These are phyloP conservation scores for Apiospora rasikravindrae DNA, from an alignment of 2,329 filamentous ascomycete genomes.

Conservation along the genomic window DNA sequence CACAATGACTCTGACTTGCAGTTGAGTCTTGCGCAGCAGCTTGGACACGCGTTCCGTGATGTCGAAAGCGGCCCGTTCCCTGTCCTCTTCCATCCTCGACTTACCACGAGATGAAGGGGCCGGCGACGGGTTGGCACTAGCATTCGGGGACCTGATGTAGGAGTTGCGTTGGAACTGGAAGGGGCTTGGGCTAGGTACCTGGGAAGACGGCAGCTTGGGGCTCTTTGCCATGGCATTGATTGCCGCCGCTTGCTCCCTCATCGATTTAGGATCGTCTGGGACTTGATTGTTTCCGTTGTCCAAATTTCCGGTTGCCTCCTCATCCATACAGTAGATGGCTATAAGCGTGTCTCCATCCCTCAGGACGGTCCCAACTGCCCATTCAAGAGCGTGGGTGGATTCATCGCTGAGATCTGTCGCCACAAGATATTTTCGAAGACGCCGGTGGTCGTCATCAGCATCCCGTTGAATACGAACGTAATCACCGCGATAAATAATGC, in stretches of 20 bases:
- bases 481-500: conserved; percentile 89
- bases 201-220: conserved; percentile 40
- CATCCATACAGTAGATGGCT: conserved; percentile 91
- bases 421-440: conserved; percentile 90
- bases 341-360: conserved; percentile 93
- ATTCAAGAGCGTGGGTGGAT: conserved; percentile 92
- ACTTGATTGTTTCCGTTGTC: conserved; percentile 55
- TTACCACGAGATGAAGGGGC: conserved; percentile 56
- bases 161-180: conserved; percentile 37
- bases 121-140: conserved; percentile 48
- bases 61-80: conserved; percentile 78
- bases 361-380: conserved; percentile 94
- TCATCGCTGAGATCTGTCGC: conserved; percentile 94
- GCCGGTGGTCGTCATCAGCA: conserved; percentile 77
- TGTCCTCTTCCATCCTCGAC: conserved; percentile 74
- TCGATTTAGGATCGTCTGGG: conserved; percentile 75
- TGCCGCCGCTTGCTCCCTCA: conserved; percentile 76
- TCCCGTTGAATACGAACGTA: conserved; percentile 77
- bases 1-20: conserved; percentile 92
- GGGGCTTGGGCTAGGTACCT: conserved; percentile 33
- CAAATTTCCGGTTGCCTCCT: conserved; percentile 70
- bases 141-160: conserved; percentile 43
- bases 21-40: conserved; percentile 83
- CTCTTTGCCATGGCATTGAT: conserved; percentile 66
- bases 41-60: conserved; percentile 87